Base-by-base conservation (phyloP, 73 alveolate species). In the Paramecium octaurelia region DNA sequence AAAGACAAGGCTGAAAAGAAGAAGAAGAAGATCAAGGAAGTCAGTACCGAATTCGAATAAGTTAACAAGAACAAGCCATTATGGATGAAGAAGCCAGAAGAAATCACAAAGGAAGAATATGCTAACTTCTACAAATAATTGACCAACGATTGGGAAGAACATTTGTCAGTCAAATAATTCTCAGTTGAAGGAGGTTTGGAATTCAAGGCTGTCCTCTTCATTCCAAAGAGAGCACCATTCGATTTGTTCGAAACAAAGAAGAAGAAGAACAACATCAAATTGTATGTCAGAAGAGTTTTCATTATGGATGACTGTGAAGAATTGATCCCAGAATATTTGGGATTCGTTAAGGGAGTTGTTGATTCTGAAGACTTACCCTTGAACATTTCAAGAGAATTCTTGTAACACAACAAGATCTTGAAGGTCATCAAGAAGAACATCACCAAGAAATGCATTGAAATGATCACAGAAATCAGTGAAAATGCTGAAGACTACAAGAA, bases 251-350 rank as follows among this genome's bases (percentile, higher is more conserved):
- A 98, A 95, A 97, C 99, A 95, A 98, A 96, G 97, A 98, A 98
- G 98, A 98, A 98, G 98, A 96, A 98, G 96, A 98, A 97, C 92
- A 98, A 98, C 97, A 96, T 98, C 96, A 98, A 98, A 96, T 95
- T 98, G 85, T 98, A 98, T 93, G 99, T 98, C 92, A 93, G 99
- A 93, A 95, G 99, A 96, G 99, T 99, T 69, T 99, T 99, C 99
- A 99, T 99, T 96, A 99, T 98, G 99, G 99, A 98, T 95, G 99
- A 98, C 95, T 98, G 99, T 92, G 99, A 98, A 70, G 99, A 98
- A 92, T 95, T 98, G 89, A 98, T 98, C 97, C 99, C 99, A 10
- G 99, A 98, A 95, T 98, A 98, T 98, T 97, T 98, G 83, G 96
- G 98, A 93, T 98, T 98, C 97, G 96, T 98, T 93, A 98, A 96